A percentile compares a stretch with the other conserved stretches of the same genome.
Evolutionary conservation across 768 basidiomycete species (phyloP).

Genomic region (Pluteus cervinus): DNA sequence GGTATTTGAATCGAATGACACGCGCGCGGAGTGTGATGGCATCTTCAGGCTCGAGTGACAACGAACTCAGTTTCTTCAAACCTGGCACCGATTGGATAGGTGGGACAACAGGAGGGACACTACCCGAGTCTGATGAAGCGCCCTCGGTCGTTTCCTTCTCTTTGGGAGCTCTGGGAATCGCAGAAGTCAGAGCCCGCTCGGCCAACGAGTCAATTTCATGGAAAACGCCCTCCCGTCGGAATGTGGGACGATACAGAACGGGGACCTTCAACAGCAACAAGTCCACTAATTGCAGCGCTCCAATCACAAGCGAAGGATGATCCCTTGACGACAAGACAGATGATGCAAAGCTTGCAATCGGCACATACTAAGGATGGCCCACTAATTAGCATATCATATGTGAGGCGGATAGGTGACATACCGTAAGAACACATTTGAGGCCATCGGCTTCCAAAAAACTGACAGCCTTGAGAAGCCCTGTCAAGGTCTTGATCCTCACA

Average conservation of each 20-base stretch:
- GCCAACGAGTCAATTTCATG: conserved; percentile 87
- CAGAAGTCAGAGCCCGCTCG: conserved; percentile 49
- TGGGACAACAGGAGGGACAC: conserved; percentile 23
- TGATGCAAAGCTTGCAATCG: conserved; percentile 91
- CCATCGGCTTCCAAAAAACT: conserved; percentile 80
- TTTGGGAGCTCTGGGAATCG: conserved; percentile 34
- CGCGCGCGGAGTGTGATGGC: conserved; percentile 89
- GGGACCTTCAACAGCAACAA: conserved; percentile 82
- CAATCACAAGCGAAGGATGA: conserved; percentile 78
- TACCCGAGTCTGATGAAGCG: conserved; percentile 35
- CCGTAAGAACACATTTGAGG: conserved; percentile 71
- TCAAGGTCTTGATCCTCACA: conserved; percentile 84
- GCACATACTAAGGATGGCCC: conserved; percentile 62
- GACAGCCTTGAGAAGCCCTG: conserved; percentile 84
- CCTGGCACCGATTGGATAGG: conserved; percentile 48
- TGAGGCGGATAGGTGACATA: conserved; percentile 29
- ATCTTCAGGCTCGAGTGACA: conserved; percentile 80
- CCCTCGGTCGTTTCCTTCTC: conserved; percentile 43
- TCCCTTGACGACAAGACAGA: conserved; percentile 92
- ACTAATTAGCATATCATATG: conserved; percentile 5
- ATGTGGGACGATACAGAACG: conserved; percentile 77
- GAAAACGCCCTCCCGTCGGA: conserved; percentile 93
- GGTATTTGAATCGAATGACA: conserved; percentile 80
- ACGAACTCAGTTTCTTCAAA: conserved; percentile 63
- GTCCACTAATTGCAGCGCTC: conserved; percentile 91